These are phyloP conservation scores for Backusella psychrophila DNA, from an alignment of 192 early-diverging fungal genomes.

Conservation along the genomic window DNA sequence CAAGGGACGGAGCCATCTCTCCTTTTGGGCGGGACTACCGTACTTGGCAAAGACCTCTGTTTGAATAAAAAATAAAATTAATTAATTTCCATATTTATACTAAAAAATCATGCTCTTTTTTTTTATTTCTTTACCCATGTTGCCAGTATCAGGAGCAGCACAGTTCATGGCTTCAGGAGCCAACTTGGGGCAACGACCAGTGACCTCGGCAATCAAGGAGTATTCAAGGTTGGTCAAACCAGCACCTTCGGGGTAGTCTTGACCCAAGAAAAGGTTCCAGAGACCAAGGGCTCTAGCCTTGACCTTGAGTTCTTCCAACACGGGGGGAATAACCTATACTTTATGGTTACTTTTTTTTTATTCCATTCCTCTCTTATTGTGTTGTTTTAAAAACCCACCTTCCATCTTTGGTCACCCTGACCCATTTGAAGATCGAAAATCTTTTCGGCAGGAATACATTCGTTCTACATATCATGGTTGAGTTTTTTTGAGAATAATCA, in stretches of 20 bases:
- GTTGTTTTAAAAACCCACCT: slow-evolving; percentile 41
- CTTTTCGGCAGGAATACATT: slow-evolving; percentile 93
- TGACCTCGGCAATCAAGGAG: slow-evolving; percentile 86
- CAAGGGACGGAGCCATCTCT: slow-evolving; percentile 75
- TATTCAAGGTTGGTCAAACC: slow-evolving; percentile 96
- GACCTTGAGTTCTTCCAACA: slow-evolving; percentile 87
- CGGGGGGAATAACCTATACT: slow-evolving; percentile 66
- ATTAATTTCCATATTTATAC: neutral
- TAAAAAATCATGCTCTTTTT: neutral
- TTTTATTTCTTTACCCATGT: slow-evolving; percentile 62
- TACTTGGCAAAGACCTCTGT: slow-evolving; percentile 94
- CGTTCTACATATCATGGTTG: slow-evolving; percentile 50
- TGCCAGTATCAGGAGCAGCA: slow-evolving; percentile 95
- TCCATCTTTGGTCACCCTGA: slow-evolving; percentile 77
- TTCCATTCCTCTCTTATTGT: too few relatives aligned
- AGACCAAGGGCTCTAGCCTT: slow-evolving; percentile 85
- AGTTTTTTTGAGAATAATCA: neutral
- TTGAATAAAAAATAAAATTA: neutral
- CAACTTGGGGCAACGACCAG: slow-evolving; percentile 74
- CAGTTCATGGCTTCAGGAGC: slow-evolving; percentile 95
- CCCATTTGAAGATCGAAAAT: slow-evolving; percentile 73
- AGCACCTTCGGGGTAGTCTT: slow-evolving; percentile 77
- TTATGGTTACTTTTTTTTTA: too few relatives aligned
- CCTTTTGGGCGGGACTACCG: slow-evolving; percentile 82
- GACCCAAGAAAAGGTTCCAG: slow-evolving; percentile 94